phyloP scores from a whole-genome alignment of 192 early-diverging fungal genomes.

The Phlyctochytrium planicorne region DNA sequence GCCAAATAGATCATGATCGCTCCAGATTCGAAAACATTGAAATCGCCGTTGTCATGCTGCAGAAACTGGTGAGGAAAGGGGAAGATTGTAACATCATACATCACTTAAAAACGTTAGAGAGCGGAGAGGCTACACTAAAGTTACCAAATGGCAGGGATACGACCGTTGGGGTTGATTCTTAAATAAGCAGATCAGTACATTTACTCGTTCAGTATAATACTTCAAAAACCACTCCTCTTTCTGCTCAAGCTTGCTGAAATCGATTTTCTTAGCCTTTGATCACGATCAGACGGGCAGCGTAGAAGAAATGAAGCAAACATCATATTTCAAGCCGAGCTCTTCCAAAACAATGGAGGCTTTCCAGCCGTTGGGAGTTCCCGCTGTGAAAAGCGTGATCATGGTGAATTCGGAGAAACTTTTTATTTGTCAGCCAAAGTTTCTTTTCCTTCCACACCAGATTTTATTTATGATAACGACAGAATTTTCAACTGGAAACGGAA shows the following conservation, averaged over 20 bases:
- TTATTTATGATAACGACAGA: too few species aligned
- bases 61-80: too few species aligned
- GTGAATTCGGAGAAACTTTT: too few species aligned
- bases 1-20: constrained; percentile 62
- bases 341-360: constrained; percentile 50
- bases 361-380: constrained; percentile 50
- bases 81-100: too few species aligned
- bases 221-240: constrained; percentile 39
- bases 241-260: constrained; percentile 44
- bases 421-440: too few species aligned
- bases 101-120: too few species aligned
- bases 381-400: neutral
- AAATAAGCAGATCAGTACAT: constrained; percentile 1
- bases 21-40: constrained; percentile 57
- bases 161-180: constrained; percentile 50
- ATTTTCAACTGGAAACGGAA: too few species aligned
- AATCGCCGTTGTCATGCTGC: constrained; percentile 50
- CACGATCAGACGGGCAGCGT: neutral
- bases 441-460: too few species aligned
- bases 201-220: neutral
- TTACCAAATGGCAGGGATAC: constrained; percentile 51
- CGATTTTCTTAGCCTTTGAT: constrained; percentile 22
- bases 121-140: too few species aligned
- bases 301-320: constrained; percentile 29
- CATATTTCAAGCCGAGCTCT: constrained; percentile 35